These are phyloP conservation scores for Globisporangium emineosum DNA, from an alignment of 352 stramenopile species.

Conservation along the genomic window DNA sequence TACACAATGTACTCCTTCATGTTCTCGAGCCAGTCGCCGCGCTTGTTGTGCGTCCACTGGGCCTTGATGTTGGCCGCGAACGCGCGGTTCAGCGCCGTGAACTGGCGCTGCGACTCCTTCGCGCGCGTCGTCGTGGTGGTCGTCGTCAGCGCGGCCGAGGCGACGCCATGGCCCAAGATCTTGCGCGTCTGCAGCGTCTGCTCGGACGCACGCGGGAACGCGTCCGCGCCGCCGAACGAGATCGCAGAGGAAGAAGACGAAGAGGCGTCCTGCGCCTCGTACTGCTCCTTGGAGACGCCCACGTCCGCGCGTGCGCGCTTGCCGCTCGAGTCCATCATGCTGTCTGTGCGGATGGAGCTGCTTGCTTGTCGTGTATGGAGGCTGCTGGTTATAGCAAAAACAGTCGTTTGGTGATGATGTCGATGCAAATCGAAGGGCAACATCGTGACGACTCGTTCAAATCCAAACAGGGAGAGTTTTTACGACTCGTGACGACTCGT, in stretches of 20 bases:
- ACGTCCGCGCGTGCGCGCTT: constrained; percentile 70
- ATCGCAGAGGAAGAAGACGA: constrained; percentile 2
- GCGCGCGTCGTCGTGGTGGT: constrained; percentile 23
- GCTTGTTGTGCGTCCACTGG: constrained; percentile 63
- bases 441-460: too few species aligned
- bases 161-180: constrained; percentile 22
- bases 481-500: too few species aligned
- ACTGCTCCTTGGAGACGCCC: constrained; percentile 75
- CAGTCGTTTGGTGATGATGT: too few species aligned
- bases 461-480: too few species aligned
- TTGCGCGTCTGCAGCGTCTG: constrained; percentile 49
- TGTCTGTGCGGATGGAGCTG: neutral
- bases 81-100: constrained; percentile 66
- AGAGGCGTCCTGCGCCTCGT: constrained; percentile 34
- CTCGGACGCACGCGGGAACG: constrained; percentile 38
- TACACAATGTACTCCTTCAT: constrained; percentile 81
- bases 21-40: constrained; percentile 66
- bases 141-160: neutral
- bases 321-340: constrained; percentile 6
- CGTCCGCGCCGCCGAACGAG: neutral
- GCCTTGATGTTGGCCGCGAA: constrained; percentile 57
- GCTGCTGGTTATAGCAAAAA: too few species aligned
- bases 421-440: too few species aligned
- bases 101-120: constrained; percentile 49
- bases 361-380: too few species aligned